Evolutionary conservation across 441 rosid species (phyloP).

Genomic region (Aleurites moluccanus): DNA sequence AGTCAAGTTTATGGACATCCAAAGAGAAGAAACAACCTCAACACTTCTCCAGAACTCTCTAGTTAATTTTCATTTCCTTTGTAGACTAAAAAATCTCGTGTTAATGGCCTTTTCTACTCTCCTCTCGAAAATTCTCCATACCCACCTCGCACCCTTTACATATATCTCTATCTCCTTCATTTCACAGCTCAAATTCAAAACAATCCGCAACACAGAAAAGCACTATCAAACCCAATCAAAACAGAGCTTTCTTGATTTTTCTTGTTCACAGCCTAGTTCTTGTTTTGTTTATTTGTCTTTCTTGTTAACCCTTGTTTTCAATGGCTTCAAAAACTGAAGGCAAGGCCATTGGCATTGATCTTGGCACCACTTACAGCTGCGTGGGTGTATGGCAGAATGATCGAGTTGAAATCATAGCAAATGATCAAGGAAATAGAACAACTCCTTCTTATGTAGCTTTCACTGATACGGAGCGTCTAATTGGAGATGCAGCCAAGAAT

Average conservation of each 20-base stretch:
- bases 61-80: not conserved
- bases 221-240: not conserved
- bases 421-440: slow-evolving; percentile 58
- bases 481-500: slow-evolving; percentile 55
- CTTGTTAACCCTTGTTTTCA: not conserved
- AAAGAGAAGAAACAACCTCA: not conserved
- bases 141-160: not conserved
- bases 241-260: not conserved
- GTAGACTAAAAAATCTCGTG: not conserved
- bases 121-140: slow-evolving; percentile 18
- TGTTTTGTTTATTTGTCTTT: not conserved
- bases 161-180: not conserved
- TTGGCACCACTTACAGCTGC: slow-evolving; percentile 61
- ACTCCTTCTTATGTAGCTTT: slow-evolving; percentile 60
- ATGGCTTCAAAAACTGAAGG: slow-evolving; percentile 28
- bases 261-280: not conserved
- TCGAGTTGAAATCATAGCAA: slow-evolving; percentile 54
- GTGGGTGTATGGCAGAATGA: slow-evolving; percentile 54
- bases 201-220: not conserved
- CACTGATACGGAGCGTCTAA: slow-evolving; percentile 49
- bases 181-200: not conserved
- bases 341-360: slow-evolving; percentile 52
- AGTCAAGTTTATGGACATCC: too few species aligned
- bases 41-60: slow-evolving; percentile 13
- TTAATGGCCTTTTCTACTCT: not conserved